Conservation (phyloP, 106 monocot genomes). For the Cymbidium sinense region DNA sequence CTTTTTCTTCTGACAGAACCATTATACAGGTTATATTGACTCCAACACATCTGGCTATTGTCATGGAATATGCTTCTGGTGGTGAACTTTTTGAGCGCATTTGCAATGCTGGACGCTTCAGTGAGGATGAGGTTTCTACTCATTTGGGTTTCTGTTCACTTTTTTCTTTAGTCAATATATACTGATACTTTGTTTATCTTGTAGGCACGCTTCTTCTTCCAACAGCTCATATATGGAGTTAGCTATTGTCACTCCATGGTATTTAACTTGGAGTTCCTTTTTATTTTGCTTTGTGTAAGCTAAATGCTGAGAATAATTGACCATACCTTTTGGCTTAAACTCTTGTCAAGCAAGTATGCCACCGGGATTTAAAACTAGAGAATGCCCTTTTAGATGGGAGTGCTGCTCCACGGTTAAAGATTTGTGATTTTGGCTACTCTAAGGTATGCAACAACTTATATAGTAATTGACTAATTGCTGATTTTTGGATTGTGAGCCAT, state of each 20-base stretch:
- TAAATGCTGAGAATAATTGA: neutral
- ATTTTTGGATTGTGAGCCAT: neutral
- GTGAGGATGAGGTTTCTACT: slow-evolving; percentile 59
- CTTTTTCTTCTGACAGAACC: neutral
- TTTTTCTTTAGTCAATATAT: neutral
- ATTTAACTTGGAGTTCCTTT: neutral
- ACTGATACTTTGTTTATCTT: slow-evolving; percentile 5
- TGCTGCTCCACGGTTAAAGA: slow-evolving; percentile 82
- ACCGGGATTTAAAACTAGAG: slow-evolving; percentile 93
- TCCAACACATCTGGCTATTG: slow-evolving; percentile 94
- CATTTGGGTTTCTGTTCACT: neutral
- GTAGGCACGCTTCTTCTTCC: slow-evolving; percentile 95
- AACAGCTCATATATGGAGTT: slow-evolving; percentile 95
- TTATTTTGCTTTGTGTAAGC: neutral
- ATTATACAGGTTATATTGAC: slow-evolving; percentile 79
- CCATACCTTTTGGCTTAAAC: slow-evolving; percentile 2
- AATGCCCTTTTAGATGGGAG: slow-evolving; percentile 97
- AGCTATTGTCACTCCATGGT: slow-evolving; percentile 99
- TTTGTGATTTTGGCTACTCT: slow-evolving; percentile 99
- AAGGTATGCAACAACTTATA: slow-evolving; percentile 41
- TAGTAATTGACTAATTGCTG: neutral
- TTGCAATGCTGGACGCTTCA: slow-evolving; percentile 85
- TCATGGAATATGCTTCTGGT: slow-evolving; percentile 98
- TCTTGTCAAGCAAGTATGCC: slow-evolving; percentile 93
- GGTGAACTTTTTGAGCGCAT: slow-evolving; percentile 97